Percentiles rank a stretch among this genome's conserved stretches.
Conservation (phyloP, 1,284 basidiomycete species). For the Neonothopanus nambi region DNA sequence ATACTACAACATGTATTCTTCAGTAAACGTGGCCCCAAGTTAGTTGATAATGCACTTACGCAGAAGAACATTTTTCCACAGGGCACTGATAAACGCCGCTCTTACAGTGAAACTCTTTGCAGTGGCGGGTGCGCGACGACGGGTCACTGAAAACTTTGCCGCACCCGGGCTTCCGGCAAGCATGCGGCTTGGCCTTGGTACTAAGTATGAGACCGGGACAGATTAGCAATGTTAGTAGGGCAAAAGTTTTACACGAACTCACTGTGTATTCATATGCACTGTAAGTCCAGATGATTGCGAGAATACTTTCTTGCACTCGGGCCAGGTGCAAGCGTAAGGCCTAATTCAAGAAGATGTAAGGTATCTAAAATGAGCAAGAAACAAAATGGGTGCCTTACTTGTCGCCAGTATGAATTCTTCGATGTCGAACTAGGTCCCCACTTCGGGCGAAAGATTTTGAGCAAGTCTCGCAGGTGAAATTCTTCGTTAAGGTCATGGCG, state of each 20-base stretch:
- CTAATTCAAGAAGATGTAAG: conserved; percentile 28
- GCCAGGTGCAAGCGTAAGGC: conserved; percentile 39
- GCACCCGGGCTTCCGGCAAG: conserved; percentile 48
- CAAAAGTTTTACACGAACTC: conserved; percentile 20
- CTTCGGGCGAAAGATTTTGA: conserved; percentile 46
- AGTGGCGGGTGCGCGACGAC: conserved; percentile 62
- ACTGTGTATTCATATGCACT: conserved; percentile 65
- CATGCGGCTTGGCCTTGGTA: conserved; percentile 49
- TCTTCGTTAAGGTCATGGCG: background rate
- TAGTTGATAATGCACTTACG: conserved; percentile 34
- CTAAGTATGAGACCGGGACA: conserved; percentile 31
- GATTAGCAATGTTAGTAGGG: conserved; percentile 8
- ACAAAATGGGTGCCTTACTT: conserved; percentile 36
- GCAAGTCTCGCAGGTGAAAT: conserved; percentile 39
- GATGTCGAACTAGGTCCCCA: conserved; percentile 55
- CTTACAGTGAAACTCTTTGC: conserved; percentile 52
- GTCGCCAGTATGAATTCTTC: conserved; percentile 41
- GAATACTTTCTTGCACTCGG: conserved; percentile 50
- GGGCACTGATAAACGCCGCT: conserved; percentile 46
- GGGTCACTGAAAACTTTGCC: conserved; percentile 56
- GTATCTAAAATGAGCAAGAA: conserved; percentile 3
- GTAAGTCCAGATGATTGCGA: conserved; percentile 54
- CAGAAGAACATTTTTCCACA: conserved; percentile 42
- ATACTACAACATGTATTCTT: conserved; percentile 42
- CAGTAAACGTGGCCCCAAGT: background rate